These are phyloP conservation scores for Endotrypanum monterogeii DNA, from an alignment of 208 protist species.

Conservation along the genomic window DNA sequence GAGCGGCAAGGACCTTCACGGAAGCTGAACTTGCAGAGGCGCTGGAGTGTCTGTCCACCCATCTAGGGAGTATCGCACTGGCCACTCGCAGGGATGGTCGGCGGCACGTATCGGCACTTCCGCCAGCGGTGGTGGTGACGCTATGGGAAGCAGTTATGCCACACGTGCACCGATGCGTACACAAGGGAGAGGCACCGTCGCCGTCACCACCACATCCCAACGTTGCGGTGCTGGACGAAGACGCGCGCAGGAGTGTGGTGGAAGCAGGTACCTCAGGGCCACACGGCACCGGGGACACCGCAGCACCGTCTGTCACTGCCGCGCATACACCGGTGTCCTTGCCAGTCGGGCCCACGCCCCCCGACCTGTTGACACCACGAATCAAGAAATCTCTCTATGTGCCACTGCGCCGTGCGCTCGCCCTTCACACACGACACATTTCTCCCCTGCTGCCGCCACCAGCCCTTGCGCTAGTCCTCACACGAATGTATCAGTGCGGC, in stretches of 20 bases:
- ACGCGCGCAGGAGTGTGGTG: background rate
- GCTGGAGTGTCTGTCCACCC: slow-evolving; percentile 7
- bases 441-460: slow-evolving; percentile 31
- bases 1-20: background rate
- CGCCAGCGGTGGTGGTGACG: slow-evolving; percentile 44
- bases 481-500: slow-evolving; percentile 58
- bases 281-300: background rate
- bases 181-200: background rate
- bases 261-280: background rate
- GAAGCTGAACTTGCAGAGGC: background rate
- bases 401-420: slow-evolving; percentile 45
- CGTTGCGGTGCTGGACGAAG: background rate
- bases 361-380: background rate
- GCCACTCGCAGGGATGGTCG: slow-evolving; percentile 37
- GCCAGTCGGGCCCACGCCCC: background rate
- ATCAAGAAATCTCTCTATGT: slow-evolving; percentile 32
- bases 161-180: slow-evolving; percentile 15
- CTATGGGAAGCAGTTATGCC: slow-evolving; percentile 59
- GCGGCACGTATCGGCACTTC: slow-evolving; percentile 51
- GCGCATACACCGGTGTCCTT: background rate
- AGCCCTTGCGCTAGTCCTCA: slow-evolving; percentile 41
- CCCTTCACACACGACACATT: slow-evolving; percentile 48
- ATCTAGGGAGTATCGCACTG: slow-evolving; percentile 20
- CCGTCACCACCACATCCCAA: background rate
- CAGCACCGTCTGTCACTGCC: background rate